Evolutionary conservation across 495 filamentous ascomycete genomes (phyloP), one percentile per base, ranked within the genome.

Genomic region (Astrothelium macrocarpum): DNA sequence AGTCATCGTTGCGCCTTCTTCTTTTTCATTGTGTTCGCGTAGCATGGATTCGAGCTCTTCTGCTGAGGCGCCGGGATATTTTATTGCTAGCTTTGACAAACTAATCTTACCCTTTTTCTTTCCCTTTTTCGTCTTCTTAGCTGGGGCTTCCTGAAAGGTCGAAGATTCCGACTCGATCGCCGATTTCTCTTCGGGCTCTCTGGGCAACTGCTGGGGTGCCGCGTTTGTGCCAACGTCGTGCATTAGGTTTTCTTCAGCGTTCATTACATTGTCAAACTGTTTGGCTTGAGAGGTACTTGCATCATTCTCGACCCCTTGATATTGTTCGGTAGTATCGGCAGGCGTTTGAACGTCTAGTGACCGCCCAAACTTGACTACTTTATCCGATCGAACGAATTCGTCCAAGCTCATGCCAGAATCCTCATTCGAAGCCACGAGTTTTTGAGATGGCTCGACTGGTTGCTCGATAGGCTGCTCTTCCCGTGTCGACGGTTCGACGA

Each of bases 1-100:
- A 9, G 59, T 34, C 25, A 45, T 20, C 14, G 25, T 16, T 32
- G 14, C 46, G 29, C 2, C 23, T 39, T 42, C 23, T 43, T 31
- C 7, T 63, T 63, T 10, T 26, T 46, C 31, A 26, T 28, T 39
- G 18, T 53, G 53, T 39, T 78, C 75, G 28, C 31, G 20, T 16
- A 59, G 32, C 60, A 32, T 20, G 25, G 53, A 39, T 23, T 61
- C 59, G n/a, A 49, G 46, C 42, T 65, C 58, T 23, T 36, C 42
- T 29, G 43, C 25, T 32, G 46, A 36, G 14, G 58, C 49, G 25
- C 23, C 20, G 16, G 49, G 49, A 16, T 56, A 28, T 56, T 56
- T 26, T 20, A 56, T 16, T 28, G 26, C 59, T 1, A 20, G 43
- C 31, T 56, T 58, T 36, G 32, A 63, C 31, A 29, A 20, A 56